These are phyloP conservation scores for Penicillium pulvis DNA, from an alignment of 495 filamentous ascomycete genomes.

Conservation along the genomic window DNA sequence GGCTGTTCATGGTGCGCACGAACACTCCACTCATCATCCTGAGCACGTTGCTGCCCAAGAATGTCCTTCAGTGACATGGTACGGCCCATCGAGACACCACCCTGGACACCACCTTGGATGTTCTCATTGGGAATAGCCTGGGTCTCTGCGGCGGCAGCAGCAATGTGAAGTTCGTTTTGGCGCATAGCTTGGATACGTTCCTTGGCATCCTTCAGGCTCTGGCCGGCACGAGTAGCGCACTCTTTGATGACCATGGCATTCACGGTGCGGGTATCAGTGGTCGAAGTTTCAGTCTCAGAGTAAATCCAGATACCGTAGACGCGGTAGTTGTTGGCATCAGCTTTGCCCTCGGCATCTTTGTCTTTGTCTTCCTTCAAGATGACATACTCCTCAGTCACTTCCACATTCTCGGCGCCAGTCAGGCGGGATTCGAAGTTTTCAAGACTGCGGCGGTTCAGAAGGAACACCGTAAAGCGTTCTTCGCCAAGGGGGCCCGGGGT, in stretches of 20 bases:
- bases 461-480: conserved; percentile 59
- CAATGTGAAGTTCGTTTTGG: conserved; percentile 41
- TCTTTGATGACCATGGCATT: conserved; percentile 56
- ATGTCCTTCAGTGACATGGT: conserved; percentile 57
- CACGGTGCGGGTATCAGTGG: conserved; percentile 49
- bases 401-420: conserved; percentile 54
- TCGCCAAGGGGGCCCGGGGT: conserved; percentile 42
- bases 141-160: conserved; percentile 33
- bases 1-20: conserved; percentile 40
- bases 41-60: conserved; percentile 55
- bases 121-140: conserved; percentile 36
- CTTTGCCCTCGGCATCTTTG: conserved; percentile 13
- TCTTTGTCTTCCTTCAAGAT: conserved; percentile 52
- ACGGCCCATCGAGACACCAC: conserved; percentile 51
- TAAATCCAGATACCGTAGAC: conserved; percentile 70
- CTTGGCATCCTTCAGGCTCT: conserved; percentile 45
- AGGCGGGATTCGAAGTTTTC: conserved; percentile 60
- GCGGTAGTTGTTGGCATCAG: conserved; percentile 25
- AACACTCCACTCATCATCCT: conserved; percentile 54
- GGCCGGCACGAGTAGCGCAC: conserved; percentile 54
- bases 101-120: conserved; percentile 35
- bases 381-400: conserved; percentile 62
- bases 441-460: conserved; percentile 62
- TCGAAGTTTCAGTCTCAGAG: conserved; percentile 57
- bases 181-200: conserved; percentile 43